phyloP scores from a whole-genome alignment of 2,329 filamentous ascomycete species.

The Phialophora verrucosa region DNA sequence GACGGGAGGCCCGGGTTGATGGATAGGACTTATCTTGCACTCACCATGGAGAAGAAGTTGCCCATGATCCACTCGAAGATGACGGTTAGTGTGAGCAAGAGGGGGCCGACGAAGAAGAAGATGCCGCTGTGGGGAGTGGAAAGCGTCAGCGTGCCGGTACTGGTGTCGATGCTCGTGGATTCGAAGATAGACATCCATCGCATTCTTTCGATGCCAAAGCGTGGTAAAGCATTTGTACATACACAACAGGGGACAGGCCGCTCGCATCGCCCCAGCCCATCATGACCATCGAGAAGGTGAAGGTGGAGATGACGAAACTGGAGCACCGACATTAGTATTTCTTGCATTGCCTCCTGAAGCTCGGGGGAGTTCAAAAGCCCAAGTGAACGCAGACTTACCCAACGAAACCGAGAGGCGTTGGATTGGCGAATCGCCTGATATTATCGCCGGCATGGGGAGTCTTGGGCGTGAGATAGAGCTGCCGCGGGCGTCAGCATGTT shows the following conservation, averaged over 20 bases:
- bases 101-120: conserved; percentile 38
- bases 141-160: not conserved
- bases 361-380: not conserved
- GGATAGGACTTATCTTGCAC: not conserved
- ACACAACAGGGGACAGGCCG: conserved; percentile 35
- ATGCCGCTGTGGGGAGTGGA: conserved; percentile 28
- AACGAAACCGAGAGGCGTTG: conserved; percentile 38
- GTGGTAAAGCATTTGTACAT: conserved; percentile 16
- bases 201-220: not conserved
- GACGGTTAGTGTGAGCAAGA: conserved; percentile 35
- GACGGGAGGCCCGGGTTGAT: not conserved
- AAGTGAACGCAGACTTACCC: conserved; percentile 22
- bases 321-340: conserved; percentile 12
- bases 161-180: not conserved
- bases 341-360: not conserved
- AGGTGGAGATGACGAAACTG: conserved; percentile 38
- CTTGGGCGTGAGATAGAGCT: conserved; percentile 39
- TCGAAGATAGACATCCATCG: not conserved
- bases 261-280: conserved; percentile 38
- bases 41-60: conserved; percentile 38
- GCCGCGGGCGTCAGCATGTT: not conserved
- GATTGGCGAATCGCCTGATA: conserved; percentile 38
- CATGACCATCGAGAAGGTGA: conserved; percentile 38
- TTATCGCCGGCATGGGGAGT: conserved; percentile 36
- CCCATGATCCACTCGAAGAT: conserved; percentile 40